A percentile compares a stretch with the other conserved stretches of the same genome.
Evolutionary conservation across 176 grass and related monocot species (phyloP).

Genomic region (Oryza brachyantha): DNA sequence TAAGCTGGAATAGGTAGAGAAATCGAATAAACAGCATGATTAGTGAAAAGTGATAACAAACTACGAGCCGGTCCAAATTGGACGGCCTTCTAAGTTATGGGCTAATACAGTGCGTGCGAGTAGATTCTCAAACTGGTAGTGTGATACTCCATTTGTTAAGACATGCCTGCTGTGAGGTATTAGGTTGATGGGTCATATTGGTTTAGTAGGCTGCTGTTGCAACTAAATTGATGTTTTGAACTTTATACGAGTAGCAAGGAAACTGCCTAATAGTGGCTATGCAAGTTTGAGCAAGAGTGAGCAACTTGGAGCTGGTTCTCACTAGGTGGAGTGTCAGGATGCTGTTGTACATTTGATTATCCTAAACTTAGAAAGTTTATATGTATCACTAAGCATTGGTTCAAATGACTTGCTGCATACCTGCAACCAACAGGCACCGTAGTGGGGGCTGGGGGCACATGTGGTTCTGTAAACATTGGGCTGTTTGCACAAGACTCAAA

Average conservation of each 20-base stretch:
- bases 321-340: background rate
- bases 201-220: background rate
- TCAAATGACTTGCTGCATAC: background rate
- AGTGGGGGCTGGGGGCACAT: no score
- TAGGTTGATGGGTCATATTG: background rate
- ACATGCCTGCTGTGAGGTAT: background rate
- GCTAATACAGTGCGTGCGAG: background rate
- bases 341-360: conserved; percentile 11
- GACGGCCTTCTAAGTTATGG: background rate
- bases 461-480: background rate
- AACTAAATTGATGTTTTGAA: background rate
- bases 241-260: background rate
- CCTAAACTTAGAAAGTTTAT: background rate
- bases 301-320: background rate
- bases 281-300: background rate
- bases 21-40: background rate
- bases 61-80: background rate
- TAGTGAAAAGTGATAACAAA: background rate
- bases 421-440: background rate
- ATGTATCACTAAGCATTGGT: background rate
- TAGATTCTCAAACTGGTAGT: background rate
- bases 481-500: background rate
- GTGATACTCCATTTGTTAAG: conserved; percentile 1
- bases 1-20: background rate
- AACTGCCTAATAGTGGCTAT: background rate